Evolutionary conservation across 2,329 filamentous ascomycete genomes (phyloP).

Genomic region (Nectriaceae sp.): DNA sequence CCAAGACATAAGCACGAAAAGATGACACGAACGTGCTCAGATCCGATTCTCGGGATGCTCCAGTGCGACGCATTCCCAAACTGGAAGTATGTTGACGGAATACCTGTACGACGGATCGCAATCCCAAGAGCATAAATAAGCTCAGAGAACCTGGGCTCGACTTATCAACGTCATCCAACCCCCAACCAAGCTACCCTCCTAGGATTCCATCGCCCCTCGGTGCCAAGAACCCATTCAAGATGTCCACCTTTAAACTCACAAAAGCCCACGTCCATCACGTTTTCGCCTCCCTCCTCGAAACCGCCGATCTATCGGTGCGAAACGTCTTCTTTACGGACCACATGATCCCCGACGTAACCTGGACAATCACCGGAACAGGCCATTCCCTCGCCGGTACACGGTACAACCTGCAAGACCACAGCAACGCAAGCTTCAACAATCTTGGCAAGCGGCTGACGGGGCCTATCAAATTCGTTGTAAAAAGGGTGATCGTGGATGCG

Average conservation of each 20-base stretch:
- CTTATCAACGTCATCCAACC: too few relatives aligned
- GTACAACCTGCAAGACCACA: constrained; percentile 15
- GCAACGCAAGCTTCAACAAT: constrained; percentile 18
- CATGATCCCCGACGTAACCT: constrained; percentile 19
- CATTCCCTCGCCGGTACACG: constrained; percentile 27
- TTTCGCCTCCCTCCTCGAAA: constrained; percentile 22
- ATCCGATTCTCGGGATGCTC: too few relatives aligned
- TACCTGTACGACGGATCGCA: too few relatives aligned
- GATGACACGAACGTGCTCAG: too few relatives aligned
- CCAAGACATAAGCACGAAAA: too few relatives aligned
- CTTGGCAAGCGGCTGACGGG: constrained; percentile 19
- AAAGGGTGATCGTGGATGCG: constrained; percentile 21
- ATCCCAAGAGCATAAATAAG: too few relatives aligned
- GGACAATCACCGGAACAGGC: constrained; percentile 25
- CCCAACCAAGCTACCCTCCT: neutral
- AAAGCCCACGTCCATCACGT: constrained; percentile 19
- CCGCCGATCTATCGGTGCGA: constrained; percentile 12
- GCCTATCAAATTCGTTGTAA: constrained; percentile 23
- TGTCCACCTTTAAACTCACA: constrained; percentile 23
- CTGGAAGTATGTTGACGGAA: too few relatives aligned
- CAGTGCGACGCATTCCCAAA: too few relatives aligned
- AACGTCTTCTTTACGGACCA: constrained; percentile 18
- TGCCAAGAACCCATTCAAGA: too few relatives aligned
- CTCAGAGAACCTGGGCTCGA: too few relatives aligned
- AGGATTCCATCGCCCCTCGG: too few relatives aligned